phyloP scores from a whole-genome alignment of 495 filamentous ascomycete genomes.

The Jackrogersella multiformis region DNA sequence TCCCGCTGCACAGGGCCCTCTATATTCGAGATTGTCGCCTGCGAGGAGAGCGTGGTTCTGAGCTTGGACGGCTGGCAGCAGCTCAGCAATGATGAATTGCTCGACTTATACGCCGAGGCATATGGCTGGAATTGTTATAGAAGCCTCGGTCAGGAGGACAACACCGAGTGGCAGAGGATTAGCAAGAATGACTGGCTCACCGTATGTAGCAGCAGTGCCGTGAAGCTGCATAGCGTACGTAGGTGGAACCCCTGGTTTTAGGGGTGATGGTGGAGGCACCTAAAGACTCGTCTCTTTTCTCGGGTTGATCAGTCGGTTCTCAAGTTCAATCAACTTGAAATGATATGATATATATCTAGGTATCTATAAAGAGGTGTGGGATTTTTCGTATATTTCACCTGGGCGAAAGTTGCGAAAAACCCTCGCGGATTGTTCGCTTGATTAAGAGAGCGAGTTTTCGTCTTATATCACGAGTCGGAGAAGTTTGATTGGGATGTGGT shows the following conservation, averaged over 20 bases:
- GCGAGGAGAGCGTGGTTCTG: slow-evolving; percentile 38
- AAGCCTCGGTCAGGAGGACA: slow-evolving; percentile 31
- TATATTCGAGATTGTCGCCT: slow-evolving; percentile 37
- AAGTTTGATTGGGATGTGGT: no score
- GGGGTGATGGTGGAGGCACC: background rate
- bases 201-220: slow-evolving; percentile 20
- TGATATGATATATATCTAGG: no score
- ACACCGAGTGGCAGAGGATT: slow-evolving; percentile 29
- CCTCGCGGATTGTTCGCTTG: no score
- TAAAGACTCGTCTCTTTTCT: background rate
- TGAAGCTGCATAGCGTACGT: slow-evolving; percentile 28
- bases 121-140: slow-evolving; percentile 38
- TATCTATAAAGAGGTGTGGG: no score
- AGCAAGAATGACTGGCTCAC: slow-evolving; percentile 40
- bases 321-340: background rate
- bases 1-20: slow-evolving; percentile 31
- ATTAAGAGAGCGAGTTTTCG: no score
- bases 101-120: slow-evolving; percentile 36
- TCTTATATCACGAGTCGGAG: no score
- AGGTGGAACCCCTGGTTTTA: slow-evolving; percentile 38
- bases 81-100: slow-evolving; percentile 21
- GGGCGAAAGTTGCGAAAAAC: no score
- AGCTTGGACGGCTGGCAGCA: slow-evolving; percentile 33
- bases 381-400: no score
- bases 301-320: background rate